Evolutionary conservation across 2,329 filamentous ascomycete genomes (phyloP).

Genomic region (Teratosphaeria destructans): DNA sequence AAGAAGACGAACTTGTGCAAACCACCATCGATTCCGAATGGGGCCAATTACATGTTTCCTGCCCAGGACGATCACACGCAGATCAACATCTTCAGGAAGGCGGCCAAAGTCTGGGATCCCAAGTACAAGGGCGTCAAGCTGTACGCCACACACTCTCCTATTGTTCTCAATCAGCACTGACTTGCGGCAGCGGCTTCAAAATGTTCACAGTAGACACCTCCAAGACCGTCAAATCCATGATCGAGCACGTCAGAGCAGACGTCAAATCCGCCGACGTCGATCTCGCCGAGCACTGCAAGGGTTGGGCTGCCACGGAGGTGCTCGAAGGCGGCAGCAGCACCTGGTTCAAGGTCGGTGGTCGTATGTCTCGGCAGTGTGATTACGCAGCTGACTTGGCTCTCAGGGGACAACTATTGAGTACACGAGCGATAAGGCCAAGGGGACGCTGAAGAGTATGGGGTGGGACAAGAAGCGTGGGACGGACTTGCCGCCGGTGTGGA

Average conservation of each 20-base stretch:
- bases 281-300: slow-evolving; percentile 9
- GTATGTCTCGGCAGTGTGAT: background rate
- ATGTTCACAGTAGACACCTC: slow-evolving; percentile 22
- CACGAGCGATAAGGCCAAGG: slow-evolving; percentile 18
- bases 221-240: slow-evolving; percentile 17
- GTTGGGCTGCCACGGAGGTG: slow-evolving; percentile 24
- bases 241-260: slow-evolving; percentile 19
- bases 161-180: background rate
- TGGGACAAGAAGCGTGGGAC: slow-evolving; percentile 23
- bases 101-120: slow-evolving; percentile 15
- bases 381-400: background rate
- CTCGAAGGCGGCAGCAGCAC: slow-evolving; percentile 21
- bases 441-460: slow-evolving; percentile 19
- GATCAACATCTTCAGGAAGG: slow-evolving; percentile 19
- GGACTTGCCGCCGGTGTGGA: slow-evolving; percentile 22
- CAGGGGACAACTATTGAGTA: slow-evolving; percentile 22
- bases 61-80: slow-evolving; percentile 9
- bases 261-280: slow-evolving; percentile 5
- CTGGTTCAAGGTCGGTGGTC: slow-evolving; percentile 20
- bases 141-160: slow-evolving; percentile 3
- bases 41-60: slow-evolving; percentile 18
- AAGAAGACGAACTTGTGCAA: slow-evolving; percentile 4
- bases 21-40: slow-evolving; percentile 9
- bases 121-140: slow-evolving; percentile 10
- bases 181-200: slow-evolving; percentile 17